Conservation (phyloP, 495 filamentous ascomycete species). For the Symbiotaphrina buchneri region DNA sequence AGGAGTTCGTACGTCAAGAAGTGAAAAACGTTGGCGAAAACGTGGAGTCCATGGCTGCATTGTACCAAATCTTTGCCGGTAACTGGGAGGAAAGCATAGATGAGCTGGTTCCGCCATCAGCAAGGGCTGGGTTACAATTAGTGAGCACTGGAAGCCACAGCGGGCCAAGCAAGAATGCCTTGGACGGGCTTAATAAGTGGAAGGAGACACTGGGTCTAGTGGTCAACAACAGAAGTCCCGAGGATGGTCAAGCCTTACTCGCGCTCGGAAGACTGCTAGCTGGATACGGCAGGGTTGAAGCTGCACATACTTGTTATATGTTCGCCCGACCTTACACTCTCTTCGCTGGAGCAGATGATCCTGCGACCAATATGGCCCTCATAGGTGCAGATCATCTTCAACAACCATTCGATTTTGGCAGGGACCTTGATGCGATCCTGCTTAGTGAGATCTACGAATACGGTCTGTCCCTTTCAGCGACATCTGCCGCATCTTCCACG, state of each 20-base stretch:
- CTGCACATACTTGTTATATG: constrained; percentile 75
- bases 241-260: constrained; percentile 53
- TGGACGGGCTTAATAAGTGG: constrained; percentile 83
- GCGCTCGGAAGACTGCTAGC: constrained; percentile 68
- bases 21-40: constrained; percentile 56
- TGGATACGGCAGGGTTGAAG: constrained; percentile 71
- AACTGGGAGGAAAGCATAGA: constrained; percentile 90
- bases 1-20: constrained; percentile 85
- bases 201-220: constrained; percentile 71
- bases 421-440: constrained; percentile 63
- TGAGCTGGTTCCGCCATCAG: constrained; percentile 86
- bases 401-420: constrained; percentile 38
- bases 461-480: constrained; percentile 37
- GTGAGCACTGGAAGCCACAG: constrained; percentile 35
- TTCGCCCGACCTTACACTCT: constrained; percentile 29
- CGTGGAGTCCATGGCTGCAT: constrained; percentile 63
- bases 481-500: constrained; percentile 27
- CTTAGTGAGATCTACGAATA: constrained; percentile 90
- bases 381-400: constrained; percentile 60
- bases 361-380: constrained; percentile 52
- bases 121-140: constrained; percentile 78
- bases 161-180: constrained; percentile 42
- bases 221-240: constrained; percentile 62
- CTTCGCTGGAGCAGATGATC: constrained; percentile 71
- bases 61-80: constrained; percentile 85